Base-by-base conservation (phyloP, 768 basidiomycete genomes). In the Leccinum arenicola region DNA sequence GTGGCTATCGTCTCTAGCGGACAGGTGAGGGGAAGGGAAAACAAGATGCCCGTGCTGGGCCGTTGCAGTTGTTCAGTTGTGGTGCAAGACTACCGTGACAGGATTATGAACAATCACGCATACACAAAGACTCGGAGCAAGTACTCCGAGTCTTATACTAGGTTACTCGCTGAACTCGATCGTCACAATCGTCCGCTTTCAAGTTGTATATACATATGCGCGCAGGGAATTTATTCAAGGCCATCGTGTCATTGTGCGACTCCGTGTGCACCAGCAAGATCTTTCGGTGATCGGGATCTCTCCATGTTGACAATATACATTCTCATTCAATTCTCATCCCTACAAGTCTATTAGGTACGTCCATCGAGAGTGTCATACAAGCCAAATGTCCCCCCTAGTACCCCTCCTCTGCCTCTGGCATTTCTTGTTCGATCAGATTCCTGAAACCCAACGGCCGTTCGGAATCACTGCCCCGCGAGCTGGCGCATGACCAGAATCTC, bases 401-500 rank as follows among this genome's bases (percentile, higher is more conserved):
- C 36, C 11, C 6, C 31, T 27, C 25, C 25, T 27, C 25, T 27
- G 12, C 3, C 36, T 17, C 14, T 49, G 43, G 15, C 3, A 6
- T 36, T 57, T 36, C 9, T 14, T 48, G 29, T 43, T 38, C 36
- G 17, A 9, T 40, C 17, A 9, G 38, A 17, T 40, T 40, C 38
- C 38, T n/a, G 17, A 40, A 17, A n/a, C 17, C 38, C 43, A 43
- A 11, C n/a, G 15, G 38, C 17, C 8, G 1, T n/a, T n/a, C 40
- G 51, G 54, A 36, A 35, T 69, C 59, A 74, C 61, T 65, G 62
- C 51, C 62, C 68, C 21, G 86, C 71, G 50, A 82, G 78, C 53
- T 78, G 77, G 38, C 76, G 82, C 29, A 93, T 72, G n/a, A 91
- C 82, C 31, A 85, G 64, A 56, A 82, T 82, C 73, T 94, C 92